Evolutionary conservation across 441 rosid genomes (phyloP).

Genomic region (Eugenia klotzschiana): DNA sequence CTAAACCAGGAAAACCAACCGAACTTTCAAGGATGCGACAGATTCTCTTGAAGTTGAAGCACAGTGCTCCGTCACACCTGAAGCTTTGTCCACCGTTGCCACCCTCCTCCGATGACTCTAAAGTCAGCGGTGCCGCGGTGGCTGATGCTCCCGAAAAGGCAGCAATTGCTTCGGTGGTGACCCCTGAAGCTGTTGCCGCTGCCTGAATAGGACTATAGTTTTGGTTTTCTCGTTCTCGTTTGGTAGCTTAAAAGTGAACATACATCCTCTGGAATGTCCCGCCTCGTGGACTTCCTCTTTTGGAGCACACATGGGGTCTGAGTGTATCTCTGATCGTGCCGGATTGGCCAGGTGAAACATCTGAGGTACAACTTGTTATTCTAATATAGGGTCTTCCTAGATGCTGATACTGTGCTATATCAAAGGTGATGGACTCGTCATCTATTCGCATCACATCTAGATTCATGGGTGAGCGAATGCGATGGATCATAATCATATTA

Average conservation of each 20-base stretch:
- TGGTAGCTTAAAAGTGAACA: background rate
- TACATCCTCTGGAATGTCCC: background rate
- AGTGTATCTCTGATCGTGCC: background rate
- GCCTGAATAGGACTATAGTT: slow-evolving; percentile 15
- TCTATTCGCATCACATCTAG: background rate
- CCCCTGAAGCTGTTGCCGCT: slow-evolving; percentile 29
- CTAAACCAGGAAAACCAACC: slow-evolving; percentile 81
- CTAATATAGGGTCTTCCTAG: background rate
- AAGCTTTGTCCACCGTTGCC: slow-evolving; percentile 42
- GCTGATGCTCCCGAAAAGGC: background rate
- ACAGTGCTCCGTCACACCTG: slow-evolving; percentile 53
- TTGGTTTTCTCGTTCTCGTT: background rate
- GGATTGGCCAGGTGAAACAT: background rate
- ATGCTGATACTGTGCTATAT: background rate
- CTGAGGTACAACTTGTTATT: background rate
- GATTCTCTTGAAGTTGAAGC: slow-evolving; percentile 61
- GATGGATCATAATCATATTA: background rate
- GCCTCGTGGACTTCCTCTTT: background rate
- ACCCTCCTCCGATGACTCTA: slow-evolving; percentile 19
- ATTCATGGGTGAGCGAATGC: background rate
- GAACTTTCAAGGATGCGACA: slow-evolving; percentile 79
- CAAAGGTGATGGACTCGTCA: background rate
- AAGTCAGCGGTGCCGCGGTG: slow-evolving; percentile 6
- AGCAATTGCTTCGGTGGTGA: slow-evolving; percentile 1
- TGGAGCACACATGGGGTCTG: background rate